Percentiles rank a stretch among this genome's conserved stretches.
These are phyloP conservation scores for Nannochloropsis salina DNA, from an alignment of 108 stramenopile species.

Conservation along the genomic window DNA sequence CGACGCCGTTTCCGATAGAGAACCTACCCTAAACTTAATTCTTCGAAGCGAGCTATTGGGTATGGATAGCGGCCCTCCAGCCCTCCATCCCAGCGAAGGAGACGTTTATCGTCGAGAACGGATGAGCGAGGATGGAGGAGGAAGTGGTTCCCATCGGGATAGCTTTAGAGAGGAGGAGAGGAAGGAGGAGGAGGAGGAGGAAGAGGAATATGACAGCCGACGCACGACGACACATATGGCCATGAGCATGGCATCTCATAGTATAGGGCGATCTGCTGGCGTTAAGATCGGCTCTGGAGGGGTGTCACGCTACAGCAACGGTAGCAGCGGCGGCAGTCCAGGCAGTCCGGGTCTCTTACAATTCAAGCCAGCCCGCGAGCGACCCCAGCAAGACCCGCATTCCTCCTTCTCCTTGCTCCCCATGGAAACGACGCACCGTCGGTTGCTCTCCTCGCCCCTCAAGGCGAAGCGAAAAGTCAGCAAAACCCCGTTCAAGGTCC, in stretches of 20 bases:
- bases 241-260: not conserved
- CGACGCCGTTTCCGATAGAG: slow-evolving; percentile 31
- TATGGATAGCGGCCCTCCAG: slow-evolving; percentile 22
- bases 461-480: slow-evolving; percentile 55
- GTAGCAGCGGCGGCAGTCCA: not conserved
- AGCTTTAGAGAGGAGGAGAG: not conserved
- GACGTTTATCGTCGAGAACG: not conserved
- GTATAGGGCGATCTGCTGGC: not conserved
- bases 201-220: not conserved
- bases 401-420: slow-evolving; percentile 22
- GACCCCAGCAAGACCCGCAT: slow-evolving; percentile 18
- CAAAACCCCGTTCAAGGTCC: slow-evolving; percentile 93
- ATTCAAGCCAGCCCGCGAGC: slow-evolving; percentile 27
- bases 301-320: slow-evolving; percentile 3
- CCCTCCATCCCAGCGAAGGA: not conserved
- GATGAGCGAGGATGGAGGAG: not conserved
- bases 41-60: slow-evolving; percentile 51
- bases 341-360: slow-evolving; percentile 20
- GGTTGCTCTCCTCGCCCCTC: slow-evolving; percentile 44
- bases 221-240: not conserved
- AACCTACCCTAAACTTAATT: slow-evolving; percentile 45
- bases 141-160: not conserved
- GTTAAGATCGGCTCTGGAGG: not conserved
- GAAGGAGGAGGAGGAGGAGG: not conserved
- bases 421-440: slow-evolving; percentile 39